phyloP scores from a whole-genome alignment of 352 stramenopile species.

The Globisporangium irregulare region DNA sequence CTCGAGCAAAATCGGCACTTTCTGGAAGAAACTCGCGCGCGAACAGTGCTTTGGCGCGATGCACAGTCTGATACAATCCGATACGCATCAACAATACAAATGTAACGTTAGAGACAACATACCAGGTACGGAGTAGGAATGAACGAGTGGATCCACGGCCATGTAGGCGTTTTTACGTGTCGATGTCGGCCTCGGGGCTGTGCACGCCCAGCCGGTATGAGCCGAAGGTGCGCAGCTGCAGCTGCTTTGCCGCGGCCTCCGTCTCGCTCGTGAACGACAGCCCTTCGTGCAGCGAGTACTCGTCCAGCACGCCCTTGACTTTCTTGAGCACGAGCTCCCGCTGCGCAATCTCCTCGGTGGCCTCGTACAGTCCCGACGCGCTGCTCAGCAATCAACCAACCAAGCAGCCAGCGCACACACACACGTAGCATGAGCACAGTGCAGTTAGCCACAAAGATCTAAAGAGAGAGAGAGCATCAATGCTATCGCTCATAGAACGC shows the following conservation, averaged over 20 bases:
- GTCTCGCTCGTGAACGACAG: slow-evolving; percentile 42
- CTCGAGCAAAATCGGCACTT: slow-evolving; percentile 77
- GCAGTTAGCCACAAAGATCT: too few relatives aligned
- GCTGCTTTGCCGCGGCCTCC: slow-evolving; percentile 29
- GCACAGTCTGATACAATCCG: slow-evolving; percentile 48
- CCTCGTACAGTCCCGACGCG: slow-evolving; percentile 73
- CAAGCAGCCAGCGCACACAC: neutral
- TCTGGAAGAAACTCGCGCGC: slow-evolving; percentile 87
- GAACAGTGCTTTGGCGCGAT: slow-evolving; percentile 80
- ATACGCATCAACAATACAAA: neutral
- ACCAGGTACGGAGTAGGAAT: neutral
- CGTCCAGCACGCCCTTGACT: slow-evolving; percentile 59
- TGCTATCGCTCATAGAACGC: neutral
- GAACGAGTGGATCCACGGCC: slow-evolving; percentile 1
- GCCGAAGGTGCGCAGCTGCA: slow-evolving; percentile 90
- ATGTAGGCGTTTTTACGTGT: slow-evolving; percentile 40
- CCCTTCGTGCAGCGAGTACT: slow-evolving; percentile 78
- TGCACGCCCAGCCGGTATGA: slow-evolving; percentile 88
- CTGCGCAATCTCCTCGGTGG: slow-evolving; percentile 48
- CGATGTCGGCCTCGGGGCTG: slow-evolving; percentile 82
- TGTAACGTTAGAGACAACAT: neutral
- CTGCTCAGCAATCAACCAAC: slow-evolving; percentile 21
- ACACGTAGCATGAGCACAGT: neutral
- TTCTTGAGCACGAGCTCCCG: slow-evolving; percentile 67
- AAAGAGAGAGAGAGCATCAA: neutral